A percentile compares a stretch with the other conserved stretches of the same genome.
These are phyloP conservation scores for Dactylellina cionopaga DNA, from an alignment of 2,329 filamentous ascomycete genomes.

Conservation along the genomic window DNA sequence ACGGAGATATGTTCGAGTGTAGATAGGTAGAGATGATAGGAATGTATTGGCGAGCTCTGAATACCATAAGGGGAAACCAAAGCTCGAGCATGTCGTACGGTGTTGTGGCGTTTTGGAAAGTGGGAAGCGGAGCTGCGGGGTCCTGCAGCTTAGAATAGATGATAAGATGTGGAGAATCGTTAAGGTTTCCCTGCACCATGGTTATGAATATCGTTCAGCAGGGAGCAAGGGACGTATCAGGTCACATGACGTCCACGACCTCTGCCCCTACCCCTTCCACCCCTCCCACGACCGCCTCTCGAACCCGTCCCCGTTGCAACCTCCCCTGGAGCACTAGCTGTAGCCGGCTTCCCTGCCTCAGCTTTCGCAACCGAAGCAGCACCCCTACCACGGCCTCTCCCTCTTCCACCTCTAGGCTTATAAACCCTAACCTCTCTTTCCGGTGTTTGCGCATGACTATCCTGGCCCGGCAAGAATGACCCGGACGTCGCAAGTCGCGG, in stretches of 20 bases:
- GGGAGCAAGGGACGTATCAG: background rate
- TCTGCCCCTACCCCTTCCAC: constrained; percentile 18
- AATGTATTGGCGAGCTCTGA: no score
- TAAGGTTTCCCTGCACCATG: no score
- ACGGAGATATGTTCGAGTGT: no score
- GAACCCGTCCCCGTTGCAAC: constrained; percentile 3
- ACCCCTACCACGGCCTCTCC: constrained; percentile 21
- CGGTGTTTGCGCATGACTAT: constrained; percentile 14
- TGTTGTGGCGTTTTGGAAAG: no score
- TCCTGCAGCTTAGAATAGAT: no score
- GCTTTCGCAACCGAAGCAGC: background rate
- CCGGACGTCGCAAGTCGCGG: constrained; percentile 14
- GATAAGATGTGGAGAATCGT: no score
- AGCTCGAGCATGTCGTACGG: no score
- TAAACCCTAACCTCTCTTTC: constrained; percentile 42
- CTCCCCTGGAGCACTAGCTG: background rate
- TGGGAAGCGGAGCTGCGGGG: no score
- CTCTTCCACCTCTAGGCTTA: constrained; percentile 36
- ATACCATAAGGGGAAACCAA: no score
- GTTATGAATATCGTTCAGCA: no score
- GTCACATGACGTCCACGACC: constrained; percentile 29
- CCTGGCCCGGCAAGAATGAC: constrained; percentile 2
- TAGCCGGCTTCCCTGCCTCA: constrained; percentile 4
- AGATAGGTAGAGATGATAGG: no score
- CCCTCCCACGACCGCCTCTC: constrained; percentile 33